Evolutionary conservation across 768 basidiomycete genomes (phyloP).

Genomic region (Amanita pseudoporphyria): DNA sequence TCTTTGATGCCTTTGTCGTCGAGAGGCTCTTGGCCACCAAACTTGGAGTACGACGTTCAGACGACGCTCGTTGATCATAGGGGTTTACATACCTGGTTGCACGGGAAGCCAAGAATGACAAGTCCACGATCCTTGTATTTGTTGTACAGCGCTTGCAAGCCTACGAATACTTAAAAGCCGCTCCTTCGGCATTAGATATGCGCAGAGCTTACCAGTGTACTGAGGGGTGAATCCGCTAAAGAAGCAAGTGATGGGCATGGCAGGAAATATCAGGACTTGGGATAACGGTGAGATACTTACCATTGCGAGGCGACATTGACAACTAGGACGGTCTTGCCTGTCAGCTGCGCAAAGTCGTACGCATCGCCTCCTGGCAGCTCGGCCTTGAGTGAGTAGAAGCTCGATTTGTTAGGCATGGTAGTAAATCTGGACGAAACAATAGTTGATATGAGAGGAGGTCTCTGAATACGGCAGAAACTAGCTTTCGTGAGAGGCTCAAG

Average conservation of each 20-base stretch:
- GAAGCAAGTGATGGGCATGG: not conserved
- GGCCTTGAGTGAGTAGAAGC: conserved; percentile 64
- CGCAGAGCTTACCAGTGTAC: conserved; percentile 42
- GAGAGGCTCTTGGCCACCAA: conserved; percentile 81
- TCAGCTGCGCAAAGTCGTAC: conserved; percentile 58
- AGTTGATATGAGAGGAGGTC: not conserved
- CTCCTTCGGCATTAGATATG: not conserved
- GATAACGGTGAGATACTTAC: conserved; percentile 37
- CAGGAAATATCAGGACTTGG: too few relatives aligned
- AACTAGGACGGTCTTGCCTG: conserved; percentile 70
- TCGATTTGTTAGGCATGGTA: conserved; percentile 24
- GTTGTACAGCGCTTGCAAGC: conserved; percentile 72
- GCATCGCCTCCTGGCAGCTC: conserved; percentile 44
- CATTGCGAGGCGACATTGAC: conserved; percentile 75
- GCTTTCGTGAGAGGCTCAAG: too few relatives aligned
- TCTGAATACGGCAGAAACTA: not conserved
- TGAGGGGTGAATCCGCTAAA: conserved; percentile 77
- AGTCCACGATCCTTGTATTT: conserved; percentile 73
- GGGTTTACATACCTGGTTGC: conserved; percentile 54
- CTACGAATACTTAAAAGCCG: conserved; percentile 23
- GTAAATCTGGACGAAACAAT: not conserved
- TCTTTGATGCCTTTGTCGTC: conserved; percentile 62
- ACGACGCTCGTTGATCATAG: not conserved
- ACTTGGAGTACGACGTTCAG: conserved; percentile 32
- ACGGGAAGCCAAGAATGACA: conserved; percentile 84